These are phyloP conservation scores for Fusarium hainanense DNA, from an alignment of 2,329 filamentous ascomycete species.

Conservation along the genomic window DNA sequence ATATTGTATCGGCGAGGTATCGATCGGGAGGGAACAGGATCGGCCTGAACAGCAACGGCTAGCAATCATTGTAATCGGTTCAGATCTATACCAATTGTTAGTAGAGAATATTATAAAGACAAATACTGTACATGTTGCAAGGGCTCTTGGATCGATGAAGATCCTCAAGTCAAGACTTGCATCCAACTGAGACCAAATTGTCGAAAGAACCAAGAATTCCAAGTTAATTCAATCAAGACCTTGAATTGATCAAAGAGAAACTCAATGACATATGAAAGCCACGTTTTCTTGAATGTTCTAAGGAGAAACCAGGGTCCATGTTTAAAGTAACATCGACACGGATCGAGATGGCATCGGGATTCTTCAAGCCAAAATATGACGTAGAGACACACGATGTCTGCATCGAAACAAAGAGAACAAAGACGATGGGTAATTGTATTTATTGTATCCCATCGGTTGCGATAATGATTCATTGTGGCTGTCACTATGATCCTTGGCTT, in stretches of 20 bases:
- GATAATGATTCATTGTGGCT: constrained; percentile 26
- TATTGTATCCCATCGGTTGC: not conserved
- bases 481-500: not conserved
- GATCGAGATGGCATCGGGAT: not conserved
- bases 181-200: not conserved
- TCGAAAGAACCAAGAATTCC: not conserved
- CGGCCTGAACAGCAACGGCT: not conserved
- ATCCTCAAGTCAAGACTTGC: not conserved
- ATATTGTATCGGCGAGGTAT: not conserved
- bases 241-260: not conserved
- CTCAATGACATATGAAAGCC: not conserved
- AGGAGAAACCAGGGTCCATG: not conserved
- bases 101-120: not conserved
- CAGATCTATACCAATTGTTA: not conserved
- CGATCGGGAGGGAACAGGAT: not conserved
- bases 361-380: constrained; percentile 6
- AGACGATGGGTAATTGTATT: not conserved
- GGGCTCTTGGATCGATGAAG: not conserved
- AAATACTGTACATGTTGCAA: not conserved
- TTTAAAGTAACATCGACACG: not conserved
- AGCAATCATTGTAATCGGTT: not conserved
- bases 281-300: constrained; percentile 6
- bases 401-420: not conserved
- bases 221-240: not conserved
- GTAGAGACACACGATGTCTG: not conserved